Evolutionary conservation across 78 protist genomes (phyloP).

Genomic region (Tieghemostelium lacteum): DNA sequence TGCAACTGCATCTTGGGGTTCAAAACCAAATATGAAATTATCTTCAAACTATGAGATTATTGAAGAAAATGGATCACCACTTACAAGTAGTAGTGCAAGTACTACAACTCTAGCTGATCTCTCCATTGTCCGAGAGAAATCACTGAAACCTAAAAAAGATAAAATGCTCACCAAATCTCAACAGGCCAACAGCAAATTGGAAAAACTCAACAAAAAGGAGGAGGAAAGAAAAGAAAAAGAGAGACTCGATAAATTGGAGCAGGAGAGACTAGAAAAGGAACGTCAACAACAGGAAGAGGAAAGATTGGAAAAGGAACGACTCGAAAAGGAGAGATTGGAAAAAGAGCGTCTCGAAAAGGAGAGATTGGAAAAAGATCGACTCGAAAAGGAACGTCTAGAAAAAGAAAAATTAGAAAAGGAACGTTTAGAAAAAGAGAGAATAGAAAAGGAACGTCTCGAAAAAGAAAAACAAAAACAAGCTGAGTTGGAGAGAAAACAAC

Average conservation of each 20-base stretch:
- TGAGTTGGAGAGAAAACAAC: constrained; percentile 19
- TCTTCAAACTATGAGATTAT: neutral
- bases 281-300: constrained; percentile 24
- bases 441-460: constrained; percentile 11
- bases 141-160: neutral
- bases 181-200: neutral
- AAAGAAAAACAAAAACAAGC: constrained; percentile 44
- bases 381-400: constrained; percentile 40
- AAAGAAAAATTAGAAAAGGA: constrained; percentile 28
- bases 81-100: too few species aligned
- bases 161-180: constrained; percentile 5
- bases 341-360: constrained; percentile 39
- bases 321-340: constrained; percentile 37
- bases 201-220: neutral
- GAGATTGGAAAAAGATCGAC: constrained; percentile 44
- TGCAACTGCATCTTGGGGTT: constrained; percentile 75
- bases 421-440: constrained; percentile 30
- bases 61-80: too few species aligned
- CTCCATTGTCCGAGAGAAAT: neutral
- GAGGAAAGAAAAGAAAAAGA: constrained; percentile 10
- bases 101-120: neutral
- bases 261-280: constrained; percentile 13
- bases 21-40: constrained; percentile 10
- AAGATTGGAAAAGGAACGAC: constrained; percentile 21
- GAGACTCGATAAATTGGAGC: neutral